These are phyloP conservation scores for Phytopythium oedochilum DNA, from an alignment of 352 stramenopile genomes.

Conservation along the genomic window DNA sequence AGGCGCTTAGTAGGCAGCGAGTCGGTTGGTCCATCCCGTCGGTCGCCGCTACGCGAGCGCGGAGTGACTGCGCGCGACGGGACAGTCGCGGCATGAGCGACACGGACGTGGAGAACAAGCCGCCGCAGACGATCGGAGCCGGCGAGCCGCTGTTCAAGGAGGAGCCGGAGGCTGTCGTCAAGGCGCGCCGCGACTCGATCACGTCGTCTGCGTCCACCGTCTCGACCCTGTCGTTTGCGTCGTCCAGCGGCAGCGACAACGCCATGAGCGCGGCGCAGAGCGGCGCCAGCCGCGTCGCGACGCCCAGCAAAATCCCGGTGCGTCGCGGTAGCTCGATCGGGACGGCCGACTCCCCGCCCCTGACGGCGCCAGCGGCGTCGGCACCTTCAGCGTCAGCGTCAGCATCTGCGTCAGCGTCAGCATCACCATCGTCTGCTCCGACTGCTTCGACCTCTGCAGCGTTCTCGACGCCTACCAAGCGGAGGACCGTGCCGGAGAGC, in stretches of 20 bases:
- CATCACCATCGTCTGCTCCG: background rate
- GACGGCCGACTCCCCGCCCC: background rate
- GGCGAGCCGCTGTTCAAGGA: conserved; percentile 4
- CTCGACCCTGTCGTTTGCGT: conserved; percentile 12
- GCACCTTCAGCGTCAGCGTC: background rate
- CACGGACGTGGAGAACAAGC: conserved; percentile 5
- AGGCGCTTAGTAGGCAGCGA: too few species aligned
- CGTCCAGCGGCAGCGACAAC: conserved; percentile 8
- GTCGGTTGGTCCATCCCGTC: too few species aligned
- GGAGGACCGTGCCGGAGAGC: conserved; percentile 11
- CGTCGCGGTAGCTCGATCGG: conserved; percentile 7
- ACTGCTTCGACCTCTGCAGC: background rate
- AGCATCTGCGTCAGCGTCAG: background rate
- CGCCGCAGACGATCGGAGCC: background rate
- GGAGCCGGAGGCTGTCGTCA: conserved; percentile 9
- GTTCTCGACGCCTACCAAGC: conserved; percentile 18
- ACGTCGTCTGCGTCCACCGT: conserved; percentile 20
- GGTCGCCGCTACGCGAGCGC: too few species aligned
- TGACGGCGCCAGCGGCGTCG: background rate
- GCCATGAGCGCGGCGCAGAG: background rate
- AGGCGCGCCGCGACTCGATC: conserved; percentile 28
- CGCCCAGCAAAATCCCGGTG: conserved; percentile 10
- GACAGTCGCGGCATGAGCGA: conserved; percentile 3
- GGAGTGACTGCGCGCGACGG: background rate
- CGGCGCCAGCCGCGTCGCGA: conserved; percentile 8